Conservation (phyloP, 1,284 basidiomycete genomes). For the Bondarzewia mesenterica region DNA sequence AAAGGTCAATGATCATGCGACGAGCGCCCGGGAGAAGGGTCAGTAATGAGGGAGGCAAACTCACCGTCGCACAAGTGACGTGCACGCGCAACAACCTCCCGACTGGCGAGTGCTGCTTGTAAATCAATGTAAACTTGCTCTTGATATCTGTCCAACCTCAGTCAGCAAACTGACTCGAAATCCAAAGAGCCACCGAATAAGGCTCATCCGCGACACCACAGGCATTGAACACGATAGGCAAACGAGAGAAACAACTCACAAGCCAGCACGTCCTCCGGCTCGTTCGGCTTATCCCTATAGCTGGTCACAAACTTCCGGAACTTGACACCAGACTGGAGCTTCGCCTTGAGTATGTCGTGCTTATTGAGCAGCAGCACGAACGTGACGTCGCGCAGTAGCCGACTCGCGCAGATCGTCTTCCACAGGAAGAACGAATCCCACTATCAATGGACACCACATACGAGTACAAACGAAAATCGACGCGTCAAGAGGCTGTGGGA, state of each 20-base stretch:
- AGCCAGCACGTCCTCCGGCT: slow-evolving; percentile 39
- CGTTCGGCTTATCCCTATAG: slow-evolving; percentile 42
- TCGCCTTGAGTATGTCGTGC: slow-evolving; percentile 46
- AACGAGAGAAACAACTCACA: slow-evolving; percentile 32
- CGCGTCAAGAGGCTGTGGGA: not conserved
- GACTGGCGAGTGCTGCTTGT: slow-evolving; percentile 38
- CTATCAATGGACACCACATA: slow-evolving; percentile 19
- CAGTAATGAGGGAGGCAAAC: slow-evolving; percentile 15
- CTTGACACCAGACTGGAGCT: slow-evolving; percentile 41
- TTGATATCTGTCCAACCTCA: slow-evolving; percentile 47
- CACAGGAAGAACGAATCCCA: slow-evolving; percentile 53
- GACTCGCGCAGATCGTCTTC: slow-evolving; percentile 52
- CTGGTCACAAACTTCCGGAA: slow-evolving; percentile 48
- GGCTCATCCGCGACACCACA: no score
- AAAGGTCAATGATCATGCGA: no score
- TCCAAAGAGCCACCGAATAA: no score
- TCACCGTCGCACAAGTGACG: slow-evolving; percentile 46
- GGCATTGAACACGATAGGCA: no score
- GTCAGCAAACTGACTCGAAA: no score
- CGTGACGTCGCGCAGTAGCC: slow-evolving; percentile 40
- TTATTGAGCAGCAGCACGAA: slow-evolving; percentile 61
- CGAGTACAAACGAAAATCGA: not conserved
- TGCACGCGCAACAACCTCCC: slow-evolving; percentile 41
- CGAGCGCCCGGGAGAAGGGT: not conserved
- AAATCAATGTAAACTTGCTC: slow-evolving; percentile 40